Evolutionary conservation across 2,329 filamentous ascomycete genomes (phyloP).

Genomic region (Epichloe bromicola): DNA sequence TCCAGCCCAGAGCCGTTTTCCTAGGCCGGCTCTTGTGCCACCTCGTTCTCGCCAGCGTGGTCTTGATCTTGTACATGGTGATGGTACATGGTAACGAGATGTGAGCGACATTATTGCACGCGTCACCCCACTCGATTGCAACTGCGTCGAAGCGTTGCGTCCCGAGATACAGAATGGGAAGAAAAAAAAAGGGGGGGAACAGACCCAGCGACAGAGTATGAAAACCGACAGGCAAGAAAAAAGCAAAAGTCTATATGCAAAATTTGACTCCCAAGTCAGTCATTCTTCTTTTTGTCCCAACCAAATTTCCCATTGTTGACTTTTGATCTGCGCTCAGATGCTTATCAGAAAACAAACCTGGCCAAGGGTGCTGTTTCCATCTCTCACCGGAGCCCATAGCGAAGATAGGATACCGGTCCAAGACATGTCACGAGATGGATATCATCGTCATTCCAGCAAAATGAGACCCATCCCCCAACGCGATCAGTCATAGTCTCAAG

Average conservation of each 20-base stretch:
- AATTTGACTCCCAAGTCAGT: not conserved
- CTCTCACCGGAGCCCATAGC: not conserved
- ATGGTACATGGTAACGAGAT: constrained; percentile 8
- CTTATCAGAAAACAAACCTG: not conserved
- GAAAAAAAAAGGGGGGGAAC: constrained; percentile 3
- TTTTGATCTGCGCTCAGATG: not conserved
- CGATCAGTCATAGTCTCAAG: not conserved
- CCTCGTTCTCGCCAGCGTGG: constrained; percentile 8
- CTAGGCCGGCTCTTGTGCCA: constrained; percentile 11
- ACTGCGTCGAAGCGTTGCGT: not conserved
- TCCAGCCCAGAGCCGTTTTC: constrained; percentile 17
- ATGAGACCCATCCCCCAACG: not conserved
- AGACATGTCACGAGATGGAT: constrained; percentile 18
- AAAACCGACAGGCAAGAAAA: not conserved
- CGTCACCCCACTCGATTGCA: constrained; percentile 1
- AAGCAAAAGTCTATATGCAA: not conserved
- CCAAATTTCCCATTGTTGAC: not conserved
- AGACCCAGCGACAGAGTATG: not conserved
- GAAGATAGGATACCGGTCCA: constrained; percentile 9
- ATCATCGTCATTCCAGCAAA: constrained; percentile 18
- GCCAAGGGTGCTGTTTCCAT: not conserved
- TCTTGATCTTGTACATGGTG: constrained; percentile 14
- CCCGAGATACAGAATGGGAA: not conserved
- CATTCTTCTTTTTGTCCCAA: not conserved
- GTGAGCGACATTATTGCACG: not conserved